Evolutionary conservation across 2,329 filamentous ascomycete genomes (phyloP).

Genomic region (Macroventuria anomochaeta): DNA sequence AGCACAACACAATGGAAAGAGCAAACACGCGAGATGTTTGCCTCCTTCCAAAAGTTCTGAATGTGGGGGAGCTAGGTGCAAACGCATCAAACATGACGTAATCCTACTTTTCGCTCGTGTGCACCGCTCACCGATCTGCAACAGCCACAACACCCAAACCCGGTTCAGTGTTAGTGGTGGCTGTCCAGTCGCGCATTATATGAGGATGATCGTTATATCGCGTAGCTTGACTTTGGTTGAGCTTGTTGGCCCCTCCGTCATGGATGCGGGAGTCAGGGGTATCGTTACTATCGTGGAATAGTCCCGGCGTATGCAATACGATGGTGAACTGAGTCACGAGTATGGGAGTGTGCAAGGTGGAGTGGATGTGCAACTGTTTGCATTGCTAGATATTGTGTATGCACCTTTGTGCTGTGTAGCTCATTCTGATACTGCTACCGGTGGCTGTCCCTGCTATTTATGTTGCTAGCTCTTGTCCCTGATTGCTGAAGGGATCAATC

Average conservation of each 20-base stretch:
- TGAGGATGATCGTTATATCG: slow-evolving; percentile 7
- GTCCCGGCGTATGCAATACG: neutral
- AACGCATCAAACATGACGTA: slow-evolving; percentile 15
- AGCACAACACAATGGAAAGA: neutral
- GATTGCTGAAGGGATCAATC: neutral
- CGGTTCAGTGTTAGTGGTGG: neutral
- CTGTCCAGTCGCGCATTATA: neutral
- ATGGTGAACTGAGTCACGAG: neutral
- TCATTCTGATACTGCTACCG: neutral
- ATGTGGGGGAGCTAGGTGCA: slow-evolving; percentile 6
- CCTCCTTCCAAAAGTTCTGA: neutral
- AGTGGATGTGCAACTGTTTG: neutral
- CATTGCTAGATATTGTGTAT: slow-evolving; percentile 1
- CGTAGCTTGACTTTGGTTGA: neutral
- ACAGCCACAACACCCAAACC: slow-evolving; percentile 6
- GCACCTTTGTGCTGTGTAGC: neutral
- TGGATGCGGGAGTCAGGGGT: neutral
- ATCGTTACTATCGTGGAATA: neutral
- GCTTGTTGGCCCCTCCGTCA: neutral
- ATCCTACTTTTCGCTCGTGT: neutral
- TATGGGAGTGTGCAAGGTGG: too few relatives aligned
- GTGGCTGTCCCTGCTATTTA: neutral
- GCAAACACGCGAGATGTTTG: neutral
- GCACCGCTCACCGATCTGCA: slow-evolving; percentile 1
- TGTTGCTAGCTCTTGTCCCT: neutral